phyloP scores from a whole-genome alignment of 2,329 filamentous ascomycete species.

The Pleochaeta shiraiana region DNA sequence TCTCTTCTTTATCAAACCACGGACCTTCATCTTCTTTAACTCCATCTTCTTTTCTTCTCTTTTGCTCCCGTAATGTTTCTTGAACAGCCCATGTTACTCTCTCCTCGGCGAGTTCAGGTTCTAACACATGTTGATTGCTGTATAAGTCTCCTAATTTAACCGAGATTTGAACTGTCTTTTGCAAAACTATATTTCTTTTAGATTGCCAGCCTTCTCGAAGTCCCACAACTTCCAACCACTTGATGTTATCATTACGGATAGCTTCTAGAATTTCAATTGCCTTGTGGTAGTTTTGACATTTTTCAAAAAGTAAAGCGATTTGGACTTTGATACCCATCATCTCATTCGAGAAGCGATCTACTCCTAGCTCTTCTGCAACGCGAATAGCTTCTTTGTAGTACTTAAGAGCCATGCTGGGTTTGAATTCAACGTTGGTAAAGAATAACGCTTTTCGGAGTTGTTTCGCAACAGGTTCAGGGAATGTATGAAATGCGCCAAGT shows the following conservation, averaged over 20 bases:
- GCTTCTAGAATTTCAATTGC: slow-evolving; percentile 60
- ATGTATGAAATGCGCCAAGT: slow-evolving; percentile 27
- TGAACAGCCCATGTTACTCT: slow-evolving; percentile 64
- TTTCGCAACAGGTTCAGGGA: slow-evolving; percentile 49
- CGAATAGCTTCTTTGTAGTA: slow-evolving; percentile 66
- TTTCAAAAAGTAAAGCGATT: slow-evolving; percentile 59
- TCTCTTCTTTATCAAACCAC: slow-evolving; percentile 49
- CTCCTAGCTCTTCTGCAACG: slow-evolving; percentile 45
- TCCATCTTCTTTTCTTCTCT: slow-evolving; percentile 32
- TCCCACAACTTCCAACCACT: slow-evolving; percentile 26
- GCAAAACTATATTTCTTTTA: slow-evolving; percentile 42
- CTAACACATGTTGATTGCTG: slow-evolving; percentile 49
- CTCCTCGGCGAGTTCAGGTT: slow-evolving; percentile 53
- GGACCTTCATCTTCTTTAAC: slow-evolving; percentile 49
- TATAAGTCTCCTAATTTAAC: slow-evolving; percentile 78
- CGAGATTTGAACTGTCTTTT: slow-evolving; percentile 51
- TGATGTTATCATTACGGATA: slow-evolving; percentile 45
- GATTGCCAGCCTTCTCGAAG: slow-evolving; percentile 17
- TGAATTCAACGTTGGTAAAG: slow-evolving; percentile 56
- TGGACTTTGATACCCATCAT: slow-evolving; percentile 77
- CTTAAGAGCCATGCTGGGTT: slow-evolving; percentile 56
- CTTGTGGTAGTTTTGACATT: slow-evolving; percentile 43
- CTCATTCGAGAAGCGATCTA: slow-evolving; percentile 83
- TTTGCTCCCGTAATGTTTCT: slow-evolving; percentile 51
- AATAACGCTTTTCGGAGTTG: slow-evolving; percentile 69